Base-by-base conservation (phyloP, 2,329 filamentous ascomycete species). In the Emericellopsis cladophorae region DNA sequence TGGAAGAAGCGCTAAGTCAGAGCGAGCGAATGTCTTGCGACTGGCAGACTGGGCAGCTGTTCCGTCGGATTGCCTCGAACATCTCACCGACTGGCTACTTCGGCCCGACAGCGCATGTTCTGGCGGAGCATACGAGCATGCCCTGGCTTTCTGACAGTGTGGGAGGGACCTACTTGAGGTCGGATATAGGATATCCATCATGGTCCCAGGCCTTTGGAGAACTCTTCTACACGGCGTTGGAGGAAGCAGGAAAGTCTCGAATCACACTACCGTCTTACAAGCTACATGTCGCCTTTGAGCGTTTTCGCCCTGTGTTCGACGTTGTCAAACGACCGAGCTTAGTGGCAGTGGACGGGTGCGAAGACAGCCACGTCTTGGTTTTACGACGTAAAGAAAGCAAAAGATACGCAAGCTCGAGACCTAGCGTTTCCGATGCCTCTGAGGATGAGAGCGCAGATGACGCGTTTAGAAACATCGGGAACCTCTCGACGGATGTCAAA, bases 131-230 rank as follows among this genome's bases (percentile, higher is more conserved):
- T 29, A 29, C 26, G 12, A 29, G 12, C 26, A 29, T 29, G 26
- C 26, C 26, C 4, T 29, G 26, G 26, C 26, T 29, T 7, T 29
- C 26, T 29, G 26, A 29, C 6, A 12, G 12, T 29, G 6, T 12
- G 9, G 26, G 3, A 29, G 12, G 8, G 12, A 9, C 26, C 26
- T 29, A 29, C 26, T 9, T 29, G 26, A 29, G 26, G 26, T n/a
- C 22, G 15, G 31, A 32, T n/a, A 29, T 32, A 12, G 42, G 42
- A 9, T 36, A 32, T 37, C 7, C 22, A 11, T 38, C 31, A 4
- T 81, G 77, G 78, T 65, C 65, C 1, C 59, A 65, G 26, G 72
- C 74, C 1, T 81, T 81, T 41, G 26, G 9, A 3, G 26, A 29
- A 29, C 9, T 29, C 26, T 29, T 29, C 26, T 29, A 29, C 12